Evolutionary conservation across 2,329 filamentous ascomycete genomes (phyloP).

Genomic region (Raffaelea ambrosiae): DNA sequence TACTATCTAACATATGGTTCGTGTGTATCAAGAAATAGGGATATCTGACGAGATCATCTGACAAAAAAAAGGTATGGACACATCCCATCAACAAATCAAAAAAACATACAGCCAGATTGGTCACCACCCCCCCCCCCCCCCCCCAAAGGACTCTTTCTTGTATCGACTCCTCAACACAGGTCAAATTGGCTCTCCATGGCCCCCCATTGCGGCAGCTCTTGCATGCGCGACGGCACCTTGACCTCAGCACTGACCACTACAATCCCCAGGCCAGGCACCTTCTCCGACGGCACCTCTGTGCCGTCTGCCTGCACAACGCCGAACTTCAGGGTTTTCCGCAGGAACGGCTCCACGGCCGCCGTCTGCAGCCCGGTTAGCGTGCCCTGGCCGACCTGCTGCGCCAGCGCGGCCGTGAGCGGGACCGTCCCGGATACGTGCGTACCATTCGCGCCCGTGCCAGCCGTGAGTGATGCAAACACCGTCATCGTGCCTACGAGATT

Average conservation of each 20-base stretch:
- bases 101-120: no score
- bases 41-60: no score
- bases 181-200: slow-evolving; percentile 13
- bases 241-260: slow-evolving; percentile 29
- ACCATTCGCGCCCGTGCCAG: slow-evolving; percentile 17
- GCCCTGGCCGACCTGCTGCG: slow-evolving; percentile 30
- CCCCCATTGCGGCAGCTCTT: slow-evolving; percentile 30
- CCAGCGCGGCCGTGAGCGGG: slow-evolving; percentile 41
- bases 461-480: slow-evolving; percentile 35
- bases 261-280: slow-evolving; percentile 25
- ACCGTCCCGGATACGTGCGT: slow-evolving; percentile 38
- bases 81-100: no score
- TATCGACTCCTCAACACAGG: background rate
- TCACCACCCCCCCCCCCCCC: no score
- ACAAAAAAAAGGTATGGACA: no score
- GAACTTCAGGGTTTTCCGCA: slow-evolving; percentile 28
- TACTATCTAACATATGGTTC: no score
- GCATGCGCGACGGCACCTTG: slow-evolving; percentile 20
- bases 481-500: slow-evolving; percentile 56
- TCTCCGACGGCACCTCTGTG: slow-evolving; percentile 15
- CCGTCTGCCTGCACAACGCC: slow-evolving; percentile 22
- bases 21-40: no score
- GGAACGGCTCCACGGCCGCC: slow-evolving; percentile 28
- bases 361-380: slow-evolving; percentile 28
- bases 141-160: no score